phyloP scores from a whole-genome alignment of 1,284 basidiomycete genomes.

The Volvariella volvacea region DNA sequence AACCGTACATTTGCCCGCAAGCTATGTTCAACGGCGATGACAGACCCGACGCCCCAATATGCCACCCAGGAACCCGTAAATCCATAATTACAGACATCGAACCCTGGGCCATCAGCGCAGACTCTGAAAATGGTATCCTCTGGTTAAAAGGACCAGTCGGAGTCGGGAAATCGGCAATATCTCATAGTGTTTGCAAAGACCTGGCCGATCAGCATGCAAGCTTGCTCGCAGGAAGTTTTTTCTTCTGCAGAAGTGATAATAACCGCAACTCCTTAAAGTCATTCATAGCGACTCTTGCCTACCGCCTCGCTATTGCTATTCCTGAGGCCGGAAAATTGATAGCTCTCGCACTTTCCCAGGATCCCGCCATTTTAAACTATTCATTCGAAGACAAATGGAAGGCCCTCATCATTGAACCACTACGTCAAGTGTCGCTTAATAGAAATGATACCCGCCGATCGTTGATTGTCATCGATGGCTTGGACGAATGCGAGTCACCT shows the following conservation, averaged over 20 bases:
- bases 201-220: neutral
- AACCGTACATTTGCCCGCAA: too few species aligned
- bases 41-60: neutral
- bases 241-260: neutral
- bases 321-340: neutral
- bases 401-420: neutral
- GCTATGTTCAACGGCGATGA: too few species aligned
- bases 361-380: neutral
- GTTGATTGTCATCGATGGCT: neutral
- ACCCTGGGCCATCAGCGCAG: neutral
- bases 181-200: neutral
- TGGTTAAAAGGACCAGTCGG: neutral
- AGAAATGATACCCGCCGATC: neutral
- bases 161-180: neutral
- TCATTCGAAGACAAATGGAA: neutral
- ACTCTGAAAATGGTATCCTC: neutral
- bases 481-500: neutral
- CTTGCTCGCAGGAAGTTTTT: neutral
- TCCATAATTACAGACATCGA: neutral
- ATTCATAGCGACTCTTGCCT: neutral
- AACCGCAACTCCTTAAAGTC: neutral
- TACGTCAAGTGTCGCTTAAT: neutral
- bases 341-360: neutral
- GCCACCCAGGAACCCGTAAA: neutral
- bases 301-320: neutral